A percentile compares a stretch with the other conserved stretches of the same genome.
phyloP scores from a whole-genome alignment of 352 stramenopile species.

The Pythium plurisporium region DNA sequence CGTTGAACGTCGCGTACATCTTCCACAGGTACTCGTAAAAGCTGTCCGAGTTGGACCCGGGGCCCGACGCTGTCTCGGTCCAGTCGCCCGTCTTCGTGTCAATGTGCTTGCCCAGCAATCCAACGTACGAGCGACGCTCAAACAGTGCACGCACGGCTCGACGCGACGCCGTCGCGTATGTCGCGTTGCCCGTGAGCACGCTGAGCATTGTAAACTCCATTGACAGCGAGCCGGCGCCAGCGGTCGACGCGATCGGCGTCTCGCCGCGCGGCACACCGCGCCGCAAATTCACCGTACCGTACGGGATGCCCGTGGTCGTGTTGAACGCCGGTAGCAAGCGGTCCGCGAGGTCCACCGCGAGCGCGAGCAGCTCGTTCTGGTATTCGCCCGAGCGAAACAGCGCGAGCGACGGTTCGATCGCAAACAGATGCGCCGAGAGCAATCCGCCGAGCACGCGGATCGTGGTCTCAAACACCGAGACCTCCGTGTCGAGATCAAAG shows the following conservation, averaged over 20 bases:
- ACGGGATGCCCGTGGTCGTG: slow-evolving; percentile 95
- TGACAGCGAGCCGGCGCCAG: slow-evolving; percentile 93
- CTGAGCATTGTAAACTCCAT: slow-evolving; percentile 97
- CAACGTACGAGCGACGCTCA: slow-evolving; percentile 60
- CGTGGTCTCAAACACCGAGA: slow-evolving; percentile 93
- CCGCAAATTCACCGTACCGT: slow-evolving; percentile 95
- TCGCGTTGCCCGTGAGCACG: slow-evolving; percentile 58
- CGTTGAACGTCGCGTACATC: slow-evolving; percentile 93
- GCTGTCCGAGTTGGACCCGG: slow-evolving; percentile 94
- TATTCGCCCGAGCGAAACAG: slow-evolving; percentile 79
- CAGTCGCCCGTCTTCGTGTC: slow-evolving; percentile 87
- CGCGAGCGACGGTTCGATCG: slow-evolving; percentile 43
- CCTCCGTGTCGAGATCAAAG: slow-evolving; percentile 86
- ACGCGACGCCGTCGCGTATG: slow-evolving; percentile 64
- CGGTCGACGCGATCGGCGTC: slow-evolving; percentile 94
- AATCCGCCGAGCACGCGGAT: slow-evolving; percentile 90
- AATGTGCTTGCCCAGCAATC: slow-evolving; percentile 96
- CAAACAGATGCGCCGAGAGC: slow-evolving; percentile 87
- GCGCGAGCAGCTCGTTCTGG: slow-evolving; percentile 86
- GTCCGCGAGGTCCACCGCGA: slow-evolving; percentile 94
- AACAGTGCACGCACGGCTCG: slow-evolving; percentile 76
- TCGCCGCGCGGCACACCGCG: slow-evolving; percentile 87
- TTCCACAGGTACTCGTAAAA: slow-evolving; percentile 99
- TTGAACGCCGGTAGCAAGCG: slow-evolving; percentile 96
- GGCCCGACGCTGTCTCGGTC: slow-evolving; percentile 73